A percentile compares a stretch with the other conserved stretches of the same genome.
Conservation (phyloP, 169 alveolate species). For the Eimeria sp. region DNA sequence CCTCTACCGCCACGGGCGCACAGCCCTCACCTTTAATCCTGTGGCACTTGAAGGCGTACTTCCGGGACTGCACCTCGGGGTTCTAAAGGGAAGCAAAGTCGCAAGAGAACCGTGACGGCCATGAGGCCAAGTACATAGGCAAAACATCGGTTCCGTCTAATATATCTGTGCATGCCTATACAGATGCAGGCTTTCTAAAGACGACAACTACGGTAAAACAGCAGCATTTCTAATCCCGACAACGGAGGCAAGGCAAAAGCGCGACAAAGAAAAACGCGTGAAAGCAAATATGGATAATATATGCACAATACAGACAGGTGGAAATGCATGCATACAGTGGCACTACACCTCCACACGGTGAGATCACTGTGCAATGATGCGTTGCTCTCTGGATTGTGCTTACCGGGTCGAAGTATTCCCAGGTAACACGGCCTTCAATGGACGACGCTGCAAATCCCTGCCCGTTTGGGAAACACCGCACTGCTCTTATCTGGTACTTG, state of each 20-base stretch:
- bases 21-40: constrained; percentile 86
- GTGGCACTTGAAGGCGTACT: constrained; percentile 97
- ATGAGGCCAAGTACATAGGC: background rate
- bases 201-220: background rate
- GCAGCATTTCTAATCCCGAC: background rate
- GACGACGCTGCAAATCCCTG: constrained; percentile 96
- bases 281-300: background rate
- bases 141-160: background rate
- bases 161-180: background rate
- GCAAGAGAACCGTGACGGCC: background rate
- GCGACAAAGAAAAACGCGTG: background rate
- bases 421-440: constrained; percentile 97
- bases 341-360: background rate
- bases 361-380: background rate
- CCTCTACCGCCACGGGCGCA: background rate
- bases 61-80: constrained; percentile 87
- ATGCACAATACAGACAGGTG: background rate
- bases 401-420: constrained; percentile 94
- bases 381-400: background rate
- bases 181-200: background rate
- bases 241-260: background rate
- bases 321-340: background rate
- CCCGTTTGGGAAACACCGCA: constrained; percentile 94
- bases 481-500: constrained; percentile 93
- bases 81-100: constrained; percentile 1